A percentile compares a stretch with the other conserved stretches of the same genome.
These are phyloP conservation scores for Brasenia schreberi DNA, from an alignment of 164 flowering plant genomes.

Conservation along the genomic window DNA sequence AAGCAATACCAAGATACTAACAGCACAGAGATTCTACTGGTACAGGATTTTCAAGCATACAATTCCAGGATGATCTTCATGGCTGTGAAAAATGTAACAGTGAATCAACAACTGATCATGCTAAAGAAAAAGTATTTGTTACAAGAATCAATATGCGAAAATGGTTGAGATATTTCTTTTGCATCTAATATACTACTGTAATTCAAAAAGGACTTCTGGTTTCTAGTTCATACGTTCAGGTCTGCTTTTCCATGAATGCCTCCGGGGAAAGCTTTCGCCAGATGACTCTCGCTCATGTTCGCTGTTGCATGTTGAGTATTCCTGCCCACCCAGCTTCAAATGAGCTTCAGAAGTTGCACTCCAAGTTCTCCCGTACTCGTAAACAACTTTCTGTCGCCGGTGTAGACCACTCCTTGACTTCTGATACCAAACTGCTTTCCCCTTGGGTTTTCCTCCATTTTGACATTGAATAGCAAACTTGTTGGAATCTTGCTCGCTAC, in stretches of 20 bases:
- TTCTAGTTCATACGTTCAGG: neutral
- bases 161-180: too few species aligned
- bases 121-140: too few species aligned
- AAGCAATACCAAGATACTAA: neutral
- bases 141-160: too few species aligned
- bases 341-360: constrained; percentile 20
- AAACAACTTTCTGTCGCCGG: constrained; percentile 19
- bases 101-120: too few species aligned
- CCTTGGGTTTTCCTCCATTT: constrained; percentile 11
- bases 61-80: too few species aligned
- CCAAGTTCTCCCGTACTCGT: constrained; percentile 12
- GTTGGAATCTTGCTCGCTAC: neutral
- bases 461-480: neutral
- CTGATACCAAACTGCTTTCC: constrained; percentile 29
- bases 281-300: constrained; percentile 5
- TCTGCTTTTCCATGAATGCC: neutral
- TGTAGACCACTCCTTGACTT: constrained; percentile 18
- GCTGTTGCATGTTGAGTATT: constrained; percentile 1
- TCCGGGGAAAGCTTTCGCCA: neutral
- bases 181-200: neutral
- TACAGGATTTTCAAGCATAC: too few species aligned
- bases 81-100: too few species aligned
- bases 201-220: neutral
- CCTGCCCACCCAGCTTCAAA: constrained; percentile 1
- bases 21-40: too few species aligned